These are phyloP conservation scores for Baorangia bicolor DNA, from an alignment of 768 basidiomycete species.

Conservation along the genomic window DNA sequence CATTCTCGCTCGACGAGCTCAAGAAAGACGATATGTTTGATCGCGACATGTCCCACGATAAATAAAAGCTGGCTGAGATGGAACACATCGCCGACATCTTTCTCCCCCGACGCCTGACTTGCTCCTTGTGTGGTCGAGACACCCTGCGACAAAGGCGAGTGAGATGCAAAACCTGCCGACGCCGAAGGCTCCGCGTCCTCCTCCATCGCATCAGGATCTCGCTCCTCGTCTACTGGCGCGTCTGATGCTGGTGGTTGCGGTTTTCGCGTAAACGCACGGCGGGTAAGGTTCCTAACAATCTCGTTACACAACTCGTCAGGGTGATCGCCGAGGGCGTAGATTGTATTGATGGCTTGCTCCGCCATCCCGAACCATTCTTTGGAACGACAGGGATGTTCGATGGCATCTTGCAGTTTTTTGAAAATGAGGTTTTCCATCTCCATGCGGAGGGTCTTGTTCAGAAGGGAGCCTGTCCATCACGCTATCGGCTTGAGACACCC, in stretches of 20 bases:
- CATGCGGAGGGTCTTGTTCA: conserved; percentile 81
- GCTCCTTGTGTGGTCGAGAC: conserved; percentile 9
- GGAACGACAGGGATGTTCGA: conserved; percentile 76
- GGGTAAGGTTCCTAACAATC: conserved; percentile 81
- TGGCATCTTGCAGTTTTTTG: conserved; percentile 73
- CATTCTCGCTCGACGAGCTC: conserved; percentile 95
- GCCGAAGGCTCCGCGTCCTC: conserved; percentile 35
- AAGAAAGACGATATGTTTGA: conserved; percentile 96
- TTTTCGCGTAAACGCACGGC: conserved; percentile 56
- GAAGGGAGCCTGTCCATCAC: conserved; percentile 66
- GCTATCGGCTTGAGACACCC: background rate
- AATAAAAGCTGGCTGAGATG: conserved; percentile 92
- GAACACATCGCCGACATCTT: conserved; percentile 79
- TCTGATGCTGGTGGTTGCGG: conserved; percentile 13
- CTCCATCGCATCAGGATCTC: conserved; percentile 54
- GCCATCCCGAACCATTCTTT: conserved; percentile 97
- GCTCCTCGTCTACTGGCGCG: conserved; percentile 21
- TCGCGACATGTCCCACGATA: conserved; percentile 92
- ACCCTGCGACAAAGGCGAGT: conserved; percentile 19
- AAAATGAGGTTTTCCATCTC: conserved; percentile 90
- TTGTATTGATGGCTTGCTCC: conserved; percentile 95
- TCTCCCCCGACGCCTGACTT: conserved; percentile 25
- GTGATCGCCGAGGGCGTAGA: conserved; percentile 91
- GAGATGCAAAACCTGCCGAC: conserved; percentile 21
- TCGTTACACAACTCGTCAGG: conserved; percentile 81